phyloP scores from a whole-genome alignment of 768 basidiomycete genomes.

The Serendipita indica region DNA sequence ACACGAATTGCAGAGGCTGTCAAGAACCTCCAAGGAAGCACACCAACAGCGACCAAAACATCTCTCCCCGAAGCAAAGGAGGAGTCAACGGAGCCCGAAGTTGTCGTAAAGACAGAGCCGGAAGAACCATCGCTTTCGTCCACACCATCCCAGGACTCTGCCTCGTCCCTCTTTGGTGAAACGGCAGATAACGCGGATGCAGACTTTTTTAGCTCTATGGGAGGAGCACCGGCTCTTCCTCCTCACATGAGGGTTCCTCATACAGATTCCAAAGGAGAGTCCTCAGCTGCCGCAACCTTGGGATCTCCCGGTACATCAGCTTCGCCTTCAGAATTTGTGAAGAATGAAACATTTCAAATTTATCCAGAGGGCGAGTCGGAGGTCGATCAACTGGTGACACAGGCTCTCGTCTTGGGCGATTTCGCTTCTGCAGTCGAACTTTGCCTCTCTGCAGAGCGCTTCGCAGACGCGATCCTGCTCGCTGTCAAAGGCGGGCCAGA shows the following conservation, averaged over 20 bases:
- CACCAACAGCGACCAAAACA: conserved; percentile 26
- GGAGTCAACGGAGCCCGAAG: conserved; percentile 20
- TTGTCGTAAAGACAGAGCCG: background rate
- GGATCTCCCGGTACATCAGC: conserved; percentile 83
- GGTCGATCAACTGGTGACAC: conserved; percentile 75
- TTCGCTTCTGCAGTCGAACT: conserved; percentile 84
- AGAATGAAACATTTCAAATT: conserved; percentile 76
- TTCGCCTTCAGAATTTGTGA: conserved; percentile 49
- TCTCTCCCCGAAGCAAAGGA: conserved; percentile 22
- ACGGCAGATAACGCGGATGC: conserved; percentile 48
- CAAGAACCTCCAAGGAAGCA: conserved; percentile 37
- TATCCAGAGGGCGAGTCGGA: conserved; percentile 80
- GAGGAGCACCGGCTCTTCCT: conserved; percentile 31
- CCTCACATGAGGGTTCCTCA: conserved; percentile 53
- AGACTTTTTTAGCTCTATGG: conserved; percentile 79
- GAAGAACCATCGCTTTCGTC: background rate
- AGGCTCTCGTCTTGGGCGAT: conserved; percentile 90
- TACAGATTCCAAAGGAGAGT: conserved; percentile 63
- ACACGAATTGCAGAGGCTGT: conserved; percentile 69
- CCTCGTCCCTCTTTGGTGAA: conserved; percentile 47
- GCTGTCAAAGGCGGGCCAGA: conserved; percentile 84
- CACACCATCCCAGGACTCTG: conserved; percentile 7
- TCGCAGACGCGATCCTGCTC: conserved; percentile 86
- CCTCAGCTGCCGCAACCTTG: conserved; percentile 86
- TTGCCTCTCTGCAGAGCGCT: conserved; percentile 77